These are phyloP conservation scores for Aspergillus mulundensis DNA, from an alignment of 495 filamentous ascomycete species.

Conservation along the genomic window DNA sequence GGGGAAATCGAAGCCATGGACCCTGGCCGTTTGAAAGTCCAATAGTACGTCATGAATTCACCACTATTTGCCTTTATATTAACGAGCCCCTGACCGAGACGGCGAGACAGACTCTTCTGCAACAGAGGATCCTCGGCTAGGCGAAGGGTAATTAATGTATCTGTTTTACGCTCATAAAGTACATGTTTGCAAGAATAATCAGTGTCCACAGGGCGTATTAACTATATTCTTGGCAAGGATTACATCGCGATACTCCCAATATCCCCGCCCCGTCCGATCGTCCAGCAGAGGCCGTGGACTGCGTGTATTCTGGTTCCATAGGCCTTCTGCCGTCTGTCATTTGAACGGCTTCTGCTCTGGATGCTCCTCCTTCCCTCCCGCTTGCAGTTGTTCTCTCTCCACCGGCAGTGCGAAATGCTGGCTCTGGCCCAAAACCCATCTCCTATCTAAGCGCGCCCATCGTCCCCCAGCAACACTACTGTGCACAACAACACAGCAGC, in stretches of 20 bases:
- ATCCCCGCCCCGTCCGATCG: conserved; percentile 14
- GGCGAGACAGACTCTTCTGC: not conserved
- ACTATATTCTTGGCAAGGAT: not conserved
- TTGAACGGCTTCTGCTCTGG: conserved; percentile 1
- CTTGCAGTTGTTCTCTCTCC: not conserved
- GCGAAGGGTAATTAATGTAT: not conserved
- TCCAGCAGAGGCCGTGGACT: conserved; percentile 9
- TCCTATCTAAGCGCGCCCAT: conserved; percentile 7
- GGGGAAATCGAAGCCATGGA: not conserved
- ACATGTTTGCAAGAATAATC: not conserved
- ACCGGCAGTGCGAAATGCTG: conserved; percentile 17
- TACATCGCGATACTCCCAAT: conserved; percentile 4
- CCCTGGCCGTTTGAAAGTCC: not conserved
- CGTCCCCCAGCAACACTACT: not conserved
- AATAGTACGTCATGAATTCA: too few species aligned
- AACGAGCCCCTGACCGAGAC: not conserved
- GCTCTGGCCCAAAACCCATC: conserved; percentile 15
- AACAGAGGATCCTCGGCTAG: not conserved
- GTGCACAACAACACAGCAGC: not conserved
- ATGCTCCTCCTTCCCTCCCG: not conserved
- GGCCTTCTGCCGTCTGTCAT: conserved; percentile 6
- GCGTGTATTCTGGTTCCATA: conserved; percentile 5
- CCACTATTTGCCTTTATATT: conserved; percentile 8
- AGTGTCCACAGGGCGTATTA: not conserved
- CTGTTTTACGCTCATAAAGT: not conserved